These are phyloP conservation scores for Neurospora sp. DNA, from an alignment of 495 filamentous ascomycete genomes.

Conservation along the genomic window DNA sequence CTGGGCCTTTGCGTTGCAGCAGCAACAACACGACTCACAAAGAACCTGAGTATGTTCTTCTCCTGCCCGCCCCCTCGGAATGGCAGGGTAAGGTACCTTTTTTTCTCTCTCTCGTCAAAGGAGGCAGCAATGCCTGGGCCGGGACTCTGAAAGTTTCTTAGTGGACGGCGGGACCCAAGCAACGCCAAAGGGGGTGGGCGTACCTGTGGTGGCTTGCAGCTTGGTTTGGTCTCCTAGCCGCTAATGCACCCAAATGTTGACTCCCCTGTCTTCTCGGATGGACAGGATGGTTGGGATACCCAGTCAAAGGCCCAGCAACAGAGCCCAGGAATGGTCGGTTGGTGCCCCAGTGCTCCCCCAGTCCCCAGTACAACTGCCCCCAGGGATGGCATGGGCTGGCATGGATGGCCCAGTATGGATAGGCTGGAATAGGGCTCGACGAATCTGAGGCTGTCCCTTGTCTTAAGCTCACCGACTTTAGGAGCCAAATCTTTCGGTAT, in stretches of 20 bases:
- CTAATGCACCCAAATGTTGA: slow-evolving; percentile 11
- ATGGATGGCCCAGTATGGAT: not conserved
- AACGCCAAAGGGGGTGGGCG: slow-evolving; percentile 9
- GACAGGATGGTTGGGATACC: slow-evolving; percentile 1
- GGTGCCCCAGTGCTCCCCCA: not conserved
- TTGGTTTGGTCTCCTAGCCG: slow-evolving; percentile 12
- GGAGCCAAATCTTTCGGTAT: slow-evolving; percentile 15
- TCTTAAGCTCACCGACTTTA: slow-evolving; percentile 29
- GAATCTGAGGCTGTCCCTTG: slow-evolving; percentile 4
- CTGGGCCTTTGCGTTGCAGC: not conserved
- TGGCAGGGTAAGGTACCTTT: not conserved
- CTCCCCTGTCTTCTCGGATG: slow-evolving; percentile 15
- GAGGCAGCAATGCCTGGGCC: not conserved
- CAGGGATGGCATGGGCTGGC: not conserved
- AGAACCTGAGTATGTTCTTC: not conserved
- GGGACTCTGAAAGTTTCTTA: not conserved
- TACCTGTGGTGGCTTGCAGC: slow-evolving; percentile 20
- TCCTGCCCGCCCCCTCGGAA: not conserved
- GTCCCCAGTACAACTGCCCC: not conserved
- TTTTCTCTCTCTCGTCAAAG: not conserved
- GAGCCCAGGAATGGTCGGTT: not conserved
- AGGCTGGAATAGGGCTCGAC: slow-evolving; percentile 1
- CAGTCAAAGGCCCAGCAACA: not conserved
- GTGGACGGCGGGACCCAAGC: slow-evolving; percentile 4
- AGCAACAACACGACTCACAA: not conserved